A percentile compares a stretch with the other conserved stretches of the same genome.
These are phyloP conservation scores for Phaffia tasmanica DNA, from an alignment of 768 basidiomycete species.

Conservation along the genomic window DNA sequence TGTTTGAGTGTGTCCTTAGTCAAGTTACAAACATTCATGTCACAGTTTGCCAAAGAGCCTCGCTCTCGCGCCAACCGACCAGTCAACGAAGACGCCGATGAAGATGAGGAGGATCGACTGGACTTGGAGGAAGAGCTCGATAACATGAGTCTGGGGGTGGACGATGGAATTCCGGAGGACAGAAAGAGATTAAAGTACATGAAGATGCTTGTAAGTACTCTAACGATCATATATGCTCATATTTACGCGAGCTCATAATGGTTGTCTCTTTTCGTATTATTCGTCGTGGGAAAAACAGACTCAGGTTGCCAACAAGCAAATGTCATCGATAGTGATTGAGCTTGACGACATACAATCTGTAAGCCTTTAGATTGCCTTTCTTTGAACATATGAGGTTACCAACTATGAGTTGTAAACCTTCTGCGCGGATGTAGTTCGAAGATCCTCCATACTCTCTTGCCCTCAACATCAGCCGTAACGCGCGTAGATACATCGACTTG, in stretches of 20 bases:
- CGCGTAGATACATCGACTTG: slow-evolving; percentile 76
- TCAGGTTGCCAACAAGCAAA: slow-evolving; percentile 84
- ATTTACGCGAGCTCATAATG: background rate
- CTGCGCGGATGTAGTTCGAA: slow-evolving; percentile 18
- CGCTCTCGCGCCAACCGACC: background rate
- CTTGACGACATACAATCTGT: slow-evolving; percentile 75
- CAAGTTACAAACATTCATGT: slow-evolving; percentile 59
- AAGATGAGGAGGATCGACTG: slow-evolving; percentile 36
- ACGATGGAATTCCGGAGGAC: slow-evolving; percentile 44
- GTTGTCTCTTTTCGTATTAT: background rate
- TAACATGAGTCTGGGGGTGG: slow-evolving; percentile 58
- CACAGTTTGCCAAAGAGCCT: slow-evolving; percentile 46
- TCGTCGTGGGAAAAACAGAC: slow-evolving; percentile 46
- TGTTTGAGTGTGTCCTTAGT: slow-evolving; percentile 40
- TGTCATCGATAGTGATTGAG: slow-evolving; percentile 77
- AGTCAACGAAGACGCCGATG: slow-evolving; percentile 8
- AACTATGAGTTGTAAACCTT: background rate
- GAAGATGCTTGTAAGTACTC: slow-evolving; percentile 57
- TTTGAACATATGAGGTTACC: background rate
- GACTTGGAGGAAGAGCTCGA: slow-evolving; percentile 50
- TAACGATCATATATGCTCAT: slow-evolving; percentile 28
- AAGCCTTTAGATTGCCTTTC: slow-evolving; percentile 28
- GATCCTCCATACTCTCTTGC: slow-evolving; percentile 39
- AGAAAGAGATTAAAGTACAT: slow-evolving; percentile 54
- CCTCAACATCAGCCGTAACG: slow-evolving; percentile 64